Percentiles rank a stretch among this genome's conserved stretches.
Evolutionary conservation across 441 rosid species (phyloP).

Genomic region (Geranium incanum): DNA sequence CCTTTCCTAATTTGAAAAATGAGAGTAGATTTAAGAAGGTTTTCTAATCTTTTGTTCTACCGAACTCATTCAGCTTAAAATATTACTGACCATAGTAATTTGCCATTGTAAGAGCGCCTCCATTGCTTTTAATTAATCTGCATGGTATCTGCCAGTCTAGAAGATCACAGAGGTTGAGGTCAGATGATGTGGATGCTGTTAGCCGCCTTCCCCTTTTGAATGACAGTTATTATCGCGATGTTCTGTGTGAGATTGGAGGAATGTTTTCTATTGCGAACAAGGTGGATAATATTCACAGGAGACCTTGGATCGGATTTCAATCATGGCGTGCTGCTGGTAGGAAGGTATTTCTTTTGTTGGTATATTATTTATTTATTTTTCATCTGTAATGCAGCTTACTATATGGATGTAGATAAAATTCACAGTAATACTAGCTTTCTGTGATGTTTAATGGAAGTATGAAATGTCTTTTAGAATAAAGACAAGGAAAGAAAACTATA

Average conservation of each 20-base stretch:
- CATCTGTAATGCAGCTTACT: slow-evolving; percentile 5
- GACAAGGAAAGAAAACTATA: neutral
- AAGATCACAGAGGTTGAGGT: slow-evolving; percentile 69
- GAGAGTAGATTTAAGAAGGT: neutral
- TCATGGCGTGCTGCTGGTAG: slow-evolving; percentile 96
- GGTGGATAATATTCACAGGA: slow-evolving; percentile 81
- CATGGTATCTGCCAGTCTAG: slow-evolving; percentile 47
- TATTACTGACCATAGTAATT: neutral
- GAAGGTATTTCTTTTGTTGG: slow-evolving; percentile 55
- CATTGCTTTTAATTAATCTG: slow-evolving; percentile 20
- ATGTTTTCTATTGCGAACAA: slow-evolving; percentile 85
- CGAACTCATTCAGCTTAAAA: neutral
- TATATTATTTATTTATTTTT: slow-evolving; percentile 11
- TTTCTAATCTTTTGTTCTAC: neutral
- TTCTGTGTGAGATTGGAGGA: slow-evolving; percentile 93
- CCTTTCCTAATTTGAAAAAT: neutral
- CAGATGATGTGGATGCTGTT: slow-evolving; percentile 95
- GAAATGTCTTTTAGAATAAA: neutral
- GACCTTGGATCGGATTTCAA: slow-evolving; percentile 99
- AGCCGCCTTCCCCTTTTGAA: slow-evolving; percentile 69
- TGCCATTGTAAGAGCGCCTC: neutral
- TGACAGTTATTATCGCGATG: slow-evolving; percentile 51
- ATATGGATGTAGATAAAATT: neutral
- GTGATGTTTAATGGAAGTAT: neutral
- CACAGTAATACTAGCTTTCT: neutral